A percentile compares a stretch with the other conserved stretches of the same genome.
These are phyloP conservation scores for Buxus sempervirens DNA, from an alignment of 164 flowering plant genomes.

Conservation along the genomic window DNA sequence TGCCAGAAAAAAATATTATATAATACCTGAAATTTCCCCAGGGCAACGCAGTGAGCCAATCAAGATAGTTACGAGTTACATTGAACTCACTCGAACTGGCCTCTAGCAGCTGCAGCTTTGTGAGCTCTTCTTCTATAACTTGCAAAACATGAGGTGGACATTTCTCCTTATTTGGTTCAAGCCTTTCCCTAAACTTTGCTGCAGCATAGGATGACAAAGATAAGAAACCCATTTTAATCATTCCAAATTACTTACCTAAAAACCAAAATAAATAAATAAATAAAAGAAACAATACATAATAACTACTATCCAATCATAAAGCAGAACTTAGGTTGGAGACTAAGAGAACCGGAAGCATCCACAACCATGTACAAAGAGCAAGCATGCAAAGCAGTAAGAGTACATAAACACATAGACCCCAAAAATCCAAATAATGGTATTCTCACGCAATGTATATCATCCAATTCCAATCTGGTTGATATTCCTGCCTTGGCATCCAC, in stretches of 20 bases:
- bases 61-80: slow-evolving; percentile 97
- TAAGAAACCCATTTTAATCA: background rate
- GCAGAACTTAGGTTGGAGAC: background rate
- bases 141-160: slow-evolving; percentile 91
- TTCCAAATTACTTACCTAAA: background rate
- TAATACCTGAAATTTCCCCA: slow-evolving; percentile 95
- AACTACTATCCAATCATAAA: background rate
- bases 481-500: background rate
- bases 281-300: background rate
- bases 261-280: too few species aligned
- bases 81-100: slow-evolving; percentile 99
- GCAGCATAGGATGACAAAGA: slow-evolving; percentile 26
- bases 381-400: background rate
- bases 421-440: background rate
- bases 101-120: slow-evolving; percentile 88
- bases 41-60: slow-evolving; percentile 96
- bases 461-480: background rate
- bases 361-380: background rate
- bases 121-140: slow-evolving; percentile 96
- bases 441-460: background rate
- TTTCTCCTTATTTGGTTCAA: slow-evolving; percentile 85
- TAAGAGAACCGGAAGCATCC: background rate
- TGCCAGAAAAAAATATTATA: background rate
- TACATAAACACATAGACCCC: too few species aligned
- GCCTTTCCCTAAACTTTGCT: slow-evolving; percentile 93